Conservation (phyloP, 768 basidiomycete genomes). For the Chalciporus piperatus region DNA sequence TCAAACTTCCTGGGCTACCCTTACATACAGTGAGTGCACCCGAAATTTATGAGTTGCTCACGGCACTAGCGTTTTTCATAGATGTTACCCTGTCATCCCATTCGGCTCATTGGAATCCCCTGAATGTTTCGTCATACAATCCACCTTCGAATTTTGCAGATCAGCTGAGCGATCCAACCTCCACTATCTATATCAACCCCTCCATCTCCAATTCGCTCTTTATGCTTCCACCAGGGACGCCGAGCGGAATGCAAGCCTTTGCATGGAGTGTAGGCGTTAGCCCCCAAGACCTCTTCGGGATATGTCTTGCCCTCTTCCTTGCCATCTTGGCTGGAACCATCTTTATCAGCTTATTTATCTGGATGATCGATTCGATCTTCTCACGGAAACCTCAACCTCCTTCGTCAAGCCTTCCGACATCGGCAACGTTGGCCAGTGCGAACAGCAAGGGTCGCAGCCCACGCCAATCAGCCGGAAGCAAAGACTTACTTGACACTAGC, state of each 20-base stretch:
- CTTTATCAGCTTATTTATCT: conserved; percentile 64
- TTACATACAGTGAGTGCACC: conserved; percentile 63
- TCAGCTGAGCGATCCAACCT: conserved; percentile 67
- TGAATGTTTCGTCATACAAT: conserved; percentile 51
- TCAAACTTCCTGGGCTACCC: conserved; percentile 85
- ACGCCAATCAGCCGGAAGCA: conserved; percentile 44
- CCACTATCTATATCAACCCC: conserved; percentile 75
- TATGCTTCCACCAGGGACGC: conserved; percentile 58
- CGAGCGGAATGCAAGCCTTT: conserved; percentile 74
- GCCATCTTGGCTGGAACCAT: conserved; percentile 72
- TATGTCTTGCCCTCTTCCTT: conserved; percentile 82
- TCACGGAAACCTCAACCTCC: conserved; percentile 24
- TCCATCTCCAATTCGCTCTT: conserved; percentile 70
- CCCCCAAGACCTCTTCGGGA: conserved; percentile 77
- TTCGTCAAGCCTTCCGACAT: conserved; percentile 16
- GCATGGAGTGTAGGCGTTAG: conserved; percentile 81
- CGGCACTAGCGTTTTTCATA: conserved; percentile 28
- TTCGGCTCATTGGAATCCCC: conserved; percentile 63
- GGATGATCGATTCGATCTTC: conserved; percentile 63
- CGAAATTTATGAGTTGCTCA: conserved; percentile 8
- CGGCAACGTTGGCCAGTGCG: conserved; percentile 13
- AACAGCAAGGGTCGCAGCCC: conserved; percentile 34
- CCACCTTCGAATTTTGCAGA: conserved; percentile 71
- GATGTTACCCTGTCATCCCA: conserved; percentile 71
- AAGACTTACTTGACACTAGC: conserved; percentile 46